phyloP scores from a whole-genome alignment of 192 early-diverging fungal species.

The Ambispora gerdemannii region DNA sequence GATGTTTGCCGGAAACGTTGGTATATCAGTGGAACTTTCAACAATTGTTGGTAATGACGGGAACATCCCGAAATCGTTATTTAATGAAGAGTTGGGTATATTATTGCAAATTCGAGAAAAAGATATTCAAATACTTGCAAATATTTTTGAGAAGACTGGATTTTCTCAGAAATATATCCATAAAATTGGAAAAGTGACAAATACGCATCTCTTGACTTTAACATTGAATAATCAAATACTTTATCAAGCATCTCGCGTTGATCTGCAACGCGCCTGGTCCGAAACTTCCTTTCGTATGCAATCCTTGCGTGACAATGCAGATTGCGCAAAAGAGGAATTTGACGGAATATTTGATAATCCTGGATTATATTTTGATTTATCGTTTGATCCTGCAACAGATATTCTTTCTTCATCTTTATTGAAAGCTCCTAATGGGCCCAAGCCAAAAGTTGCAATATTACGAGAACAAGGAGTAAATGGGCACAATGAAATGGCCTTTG shows the following conservation, averaged over 20 bases:
- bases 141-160: slow-evolving; percentile 48
- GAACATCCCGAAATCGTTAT: slow-evolving; percentile 64
- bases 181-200: slow-evolving; percentile 56
- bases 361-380: slow-evolving; percentile 75
- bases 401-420: slow-evolving; percentile 38
- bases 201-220: slow-evolving; percentile 56
- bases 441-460: slow-evolving; percentile 88
- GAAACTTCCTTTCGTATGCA: slow-evolving; percentile 94
- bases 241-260: slow-evolving; percentile 56
- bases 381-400: slow-evolving; percentile 69
- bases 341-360: slow-evolving; percentile 73
- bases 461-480: slow-evolving; percentile 99
- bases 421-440: slow-evolving; percentile 29
- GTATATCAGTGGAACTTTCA: slow-evolving; percentile 68
- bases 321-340: slow-evolving; percentile 82
- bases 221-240: slow-evolving; percentile 43
- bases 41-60: slow-evolving; percentile 40
- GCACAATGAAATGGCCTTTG: slow-evolving; percentile 91
- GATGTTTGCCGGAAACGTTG: slow-evolving; percentile 93
- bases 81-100: slow-evolving; percentile 98
- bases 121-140: slow-evolving; percentile 53
- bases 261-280: slow-evolving; percentile 81
- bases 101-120: slow-evolving; percentile 79
- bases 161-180: slow-evolving; percentile 57
- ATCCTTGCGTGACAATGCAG: slow-evolving; percentile 83